Percentiles rank a stretch among this genome's conserved stretches.
Conservation (phyloP, 2,329 filamentous ascomycete species). For the Verticillium longisporum region DNA sequence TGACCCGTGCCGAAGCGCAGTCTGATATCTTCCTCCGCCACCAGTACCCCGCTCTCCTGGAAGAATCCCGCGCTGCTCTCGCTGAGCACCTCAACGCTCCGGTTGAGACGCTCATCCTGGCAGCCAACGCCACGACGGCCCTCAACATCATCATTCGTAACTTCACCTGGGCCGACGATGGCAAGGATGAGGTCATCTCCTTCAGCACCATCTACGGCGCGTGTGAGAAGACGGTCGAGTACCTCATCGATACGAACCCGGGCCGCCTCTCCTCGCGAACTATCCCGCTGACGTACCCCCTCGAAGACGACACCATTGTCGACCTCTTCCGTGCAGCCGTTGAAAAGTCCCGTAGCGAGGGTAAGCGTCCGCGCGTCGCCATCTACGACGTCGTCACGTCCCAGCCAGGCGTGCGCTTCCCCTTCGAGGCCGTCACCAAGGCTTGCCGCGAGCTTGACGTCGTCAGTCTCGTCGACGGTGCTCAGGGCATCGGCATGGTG, state of each 20-base stretch:
- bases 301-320: conserved; percentile 62
- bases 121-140: conserved; percentile 73
- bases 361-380: conserved; percentile 59
- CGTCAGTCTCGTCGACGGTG: conserved; percentile 73
- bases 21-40: conserved; percentile 76
- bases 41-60: conserved; percentile 54
- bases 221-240: conserved; percentile 68
- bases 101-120: conserved; percentile 62
- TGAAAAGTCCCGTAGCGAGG: conserved; percentile 38
- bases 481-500: conserved; percentile 78
- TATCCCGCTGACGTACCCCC: conserved; percentile 61
- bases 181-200: conserved; percentile 71
- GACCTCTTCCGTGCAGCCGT: conserved; percentile 54
- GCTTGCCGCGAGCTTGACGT: conserved; percentile 62
- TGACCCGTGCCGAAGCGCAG: conserved; percentile 57
- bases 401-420: conserved; percentile 70
- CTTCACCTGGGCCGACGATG: conserved; percentile 58
- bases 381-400: conserved; percentile 78
- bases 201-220: conserved; percentile 75
- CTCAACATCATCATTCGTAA: conserved; percentile 77
- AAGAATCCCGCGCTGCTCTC: conserved; percentile 56
- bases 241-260: conserved; percentile 58
- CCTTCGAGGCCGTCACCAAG: conserved; percentile 61
- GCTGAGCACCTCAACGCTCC: conserved; percentile 62
- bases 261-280: conserved; percentile 36